Base-by-base conservation (phyloP, 768 basidiomycete genomes). In the Pleurotus sapidus region DNA sequence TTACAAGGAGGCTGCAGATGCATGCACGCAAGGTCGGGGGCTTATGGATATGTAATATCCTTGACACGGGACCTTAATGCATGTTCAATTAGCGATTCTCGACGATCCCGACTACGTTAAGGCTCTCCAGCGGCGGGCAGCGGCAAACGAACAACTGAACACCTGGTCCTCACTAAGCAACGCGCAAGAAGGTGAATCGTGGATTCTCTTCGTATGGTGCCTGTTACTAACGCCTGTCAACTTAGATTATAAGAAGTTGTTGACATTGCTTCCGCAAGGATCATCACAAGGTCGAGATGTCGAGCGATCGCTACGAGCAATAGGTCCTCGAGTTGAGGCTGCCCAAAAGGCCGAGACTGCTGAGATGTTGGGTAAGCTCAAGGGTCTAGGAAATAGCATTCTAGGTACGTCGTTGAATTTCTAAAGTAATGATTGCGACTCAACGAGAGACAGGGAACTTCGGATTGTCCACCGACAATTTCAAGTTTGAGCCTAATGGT, bases 381-480 rank as follows among this genome's bases (percentile, higher is more conserved):
- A 99, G 68, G 91, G 88, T 4, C 71, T 99, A 6, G 96, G 96
- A 1, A 94, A 99, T 67, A 91, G 80, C 56, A 76, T 99, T 46
- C 77, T 99, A 17, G 95, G 96, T 87, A 64, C 56, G 80, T 62
- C 12, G 14, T 5, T 25, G 15, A n/a, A 3, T 42, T 12, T 34
- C 20, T 11, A 8, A 23, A 3, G 9, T 37, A 2, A 30, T n/a
- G 38, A 25, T 1, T 1, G 15, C 17, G 17, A 24, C 39, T 54
- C 20, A 54, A 17, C 7, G 14, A 39, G 23, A 14, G 8, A 14
- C 62, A 95, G 93, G 93, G 3, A 91, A 90, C 59, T 98, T 98
- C 67, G 96, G 97, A 15, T 70, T 98, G 61, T 94, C 89, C 12
- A 98, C 95, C 0, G 88, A 98, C 67, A 98, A 96, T 74, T 98